Evolutionary conservation across 139 green algal species (phyloP).

Genomic region (Chlorella sp.): DNA sequence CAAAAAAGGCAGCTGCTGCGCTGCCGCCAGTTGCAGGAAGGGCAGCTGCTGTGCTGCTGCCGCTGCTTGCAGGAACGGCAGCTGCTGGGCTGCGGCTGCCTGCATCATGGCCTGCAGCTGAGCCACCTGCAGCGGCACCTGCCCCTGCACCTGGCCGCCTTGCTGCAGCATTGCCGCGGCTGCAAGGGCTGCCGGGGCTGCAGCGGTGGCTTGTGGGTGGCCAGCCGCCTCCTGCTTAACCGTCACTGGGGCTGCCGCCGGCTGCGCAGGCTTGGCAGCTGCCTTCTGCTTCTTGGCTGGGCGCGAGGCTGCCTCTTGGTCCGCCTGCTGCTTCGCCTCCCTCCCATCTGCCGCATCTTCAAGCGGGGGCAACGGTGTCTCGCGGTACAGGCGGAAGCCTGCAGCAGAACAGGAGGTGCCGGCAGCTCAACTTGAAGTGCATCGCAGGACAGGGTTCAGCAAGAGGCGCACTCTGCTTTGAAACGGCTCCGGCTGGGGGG

Average conservation of each 20-base stretch:
- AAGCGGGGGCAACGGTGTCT: not conserved
- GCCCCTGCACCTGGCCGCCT: not conserved
- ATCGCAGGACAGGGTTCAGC: too few relatives aligned
- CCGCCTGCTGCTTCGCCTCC: not conserved
- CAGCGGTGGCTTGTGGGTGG: too few relatives aligned
- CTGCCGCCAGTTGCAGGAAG: not conserved
- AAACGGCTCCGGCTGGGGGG: too few relatives aligned
- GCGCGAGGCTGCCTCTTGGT: not conserved
- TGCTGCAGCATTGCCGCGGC: not conserved
- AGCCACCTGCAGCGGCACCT: not conserved
- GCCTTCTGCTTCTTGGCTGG: not conserved
- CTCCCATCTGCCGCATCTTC: not conserved
- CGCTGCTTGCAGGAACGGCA: too few relatives aligned
- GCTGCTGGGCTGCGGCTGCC: not conserved
- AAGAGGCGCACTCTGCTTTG: too few relatives aligned
- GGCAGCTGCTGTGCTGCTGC: not conserved
- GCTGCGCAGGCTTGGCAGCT: not conserved
- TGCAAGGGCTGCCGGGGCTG: too few relatives aligned
- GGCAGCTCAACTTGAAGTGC: too few relatives aligned
- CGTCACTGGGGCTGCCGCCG: not conserved
- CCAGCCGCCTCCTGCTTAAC: not conserved
- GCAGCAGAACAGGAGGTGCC: too few relatives aligned
- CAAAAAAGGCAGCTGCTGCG: not conserved
- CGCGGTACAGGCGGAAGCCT: conserved; percentile 33
- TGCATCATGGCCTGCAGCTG: conserved; percentile 3